Conservation (phyloP, 2,329 filamentous ascomycete genomes). For the Orbilia javanica region DNA sequence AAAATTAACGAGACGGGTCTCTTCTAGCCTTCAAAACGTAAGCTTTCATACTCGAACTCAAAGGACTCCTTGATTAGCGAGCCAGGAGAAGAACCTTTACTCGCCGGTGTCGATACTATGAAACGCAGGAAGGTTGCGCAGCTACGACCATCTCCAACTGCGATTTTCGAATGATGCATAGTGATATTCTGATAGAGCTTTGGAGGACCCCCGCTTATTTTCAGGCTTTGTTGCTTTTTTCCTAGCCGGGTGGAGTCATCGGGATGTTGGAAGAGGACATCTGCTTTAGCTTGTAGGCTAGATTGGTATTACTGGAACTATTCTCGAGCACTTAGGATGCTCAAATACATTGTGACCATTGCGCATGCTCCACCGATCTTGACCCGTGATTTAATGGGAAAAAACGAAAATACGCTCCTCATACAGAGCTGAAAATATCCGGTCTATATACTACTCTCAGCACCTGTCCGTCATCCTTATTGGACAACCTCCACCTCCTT, state of each 20-base stretch:
- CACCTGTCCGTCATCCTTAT: not conserved
- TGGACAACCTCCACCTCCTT: not conserved
- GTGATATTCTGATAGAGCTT: not conserved
- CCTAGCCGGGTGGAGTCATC: not conserved
- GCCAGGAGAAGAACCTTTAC: not conserved
- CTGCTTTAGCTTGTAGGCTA: not conserved
- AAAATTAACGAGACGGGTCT: not conserved
- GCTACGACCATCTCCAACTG: not conserved
- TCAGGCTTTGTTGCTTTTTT: not conserved
- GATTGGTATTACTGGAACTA: not conserved
- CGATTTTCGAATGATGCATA: not conserved
- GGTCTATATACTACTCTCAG: not conserved
- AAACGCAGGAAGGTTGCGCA: not conserved
- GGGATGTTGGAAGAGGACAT: not conserved
- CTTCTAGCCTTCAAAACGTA: conserved; percentile 2
- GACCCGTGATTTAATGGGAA: not conserved
- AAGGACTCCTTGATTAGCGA: not conserved
- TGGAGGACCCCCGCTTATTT: not conserved
- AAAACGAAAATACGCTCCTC: too few species aligned
- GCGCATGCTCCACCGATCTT: too few species aligned
- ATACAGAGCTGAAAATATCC: not conserved
- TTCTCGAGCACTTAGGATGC: not conserved
- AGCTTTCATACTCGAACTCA: conserved; percentile 7
- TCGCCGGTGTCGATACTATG: not conserved
- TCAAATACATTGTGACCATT: not conserved